Base-by-base conservation (phyloP, 306 rosid species). In the Cucumis melo region DNA sequence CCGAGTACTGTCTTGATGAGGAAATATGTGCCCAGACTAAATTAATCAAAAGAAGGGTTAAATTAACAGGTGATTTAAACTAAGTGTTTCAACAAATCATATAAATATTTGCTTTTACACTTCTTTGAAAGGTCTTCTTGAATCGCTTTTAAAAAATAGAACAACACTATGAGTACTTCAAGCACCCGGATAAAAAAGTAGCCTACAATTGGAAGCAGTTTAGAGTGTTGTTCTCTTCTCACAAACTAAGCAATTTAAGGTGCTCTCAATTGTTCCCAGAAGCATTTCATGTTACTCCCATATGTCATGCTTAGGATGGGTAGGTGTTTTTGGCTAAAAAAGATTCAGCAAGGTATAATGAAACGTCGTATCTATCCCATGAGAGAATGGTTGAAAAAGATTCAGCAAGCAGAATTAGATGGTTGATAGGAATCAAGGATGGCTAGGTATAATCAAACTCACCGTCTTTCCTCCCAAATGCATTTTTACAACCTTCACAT, bases 401-500 rank as follows among this genome's bases (percentile, higher is more conserved):
- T 72, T 21, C 23, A 72, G 13, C 76, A 48, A 72, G 41, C 21
- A 71, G 59, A 72, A 27, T 16, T 50, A 50, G 42, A 50, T 16
- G 44, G 24, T 71, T 8, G 3, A 27, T 8, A 8, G 58, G 42
- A 12, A 27, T 27, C 27, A 55, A 24, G 42, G 59, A 15, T n/a
- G 19, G 59, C 32, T 48, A 71, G 29, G 13, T 70, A 70, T 71
- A 54, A 36, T 75, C 67, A 61, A 32, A 85, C 97, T 86, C 79
- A 92, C 97, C 97, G 80, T 91, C 93, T 82, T 88, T 93, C 85
- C 87, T 90, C 38, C 98, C 98, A 79, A 76, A 85, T 41, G 86
- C 79, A 36, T 93, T 93, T 84, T 88, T 87, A 78, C 98, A 93
- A n/a, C 96, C 96, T 85, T 91, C 92, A 71, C 98, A 93, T 84